phyloP scores from a whole-genome alignment of 2,329 filamentous ascomycete genomes.

The Colletotrichum neosansevieriae region DNA sequence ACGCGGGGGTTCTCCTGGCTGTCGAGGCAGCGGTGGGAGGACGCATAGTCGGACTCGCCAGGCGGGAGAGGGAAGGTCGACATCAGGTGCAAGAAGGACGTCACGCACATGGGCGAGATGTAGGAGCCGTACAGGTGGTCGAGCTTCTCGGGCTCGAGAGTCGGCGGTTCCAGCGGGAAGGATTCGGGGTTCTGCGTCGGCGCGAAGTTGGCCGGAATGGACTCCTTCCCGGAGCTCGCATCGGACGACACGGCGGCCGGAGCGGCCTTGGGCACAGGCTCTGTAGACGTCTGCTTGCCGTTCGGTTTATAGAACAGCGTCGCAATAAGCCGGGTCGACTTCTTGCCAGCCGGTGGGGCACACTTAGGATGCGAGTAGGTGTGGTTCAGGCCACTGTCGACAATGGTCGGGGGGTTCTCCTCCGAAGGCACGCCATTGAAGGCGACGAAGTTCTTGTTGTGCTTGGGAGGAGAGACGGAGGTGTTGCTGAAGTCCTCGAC shows the following conservation, averaged over 20 bases:
- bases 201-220: slow-evolving; percentile 66
- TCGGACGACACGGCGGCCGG: slow-evolving; percentile 46
- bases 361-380: slow-evolving; percentile 74
- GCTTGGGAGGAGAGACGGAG: slow-evolving; percentile 50
- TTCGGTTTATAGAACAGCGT: slow-evolving; percentile 73
- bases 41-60: slow-evolving; percentile 65
- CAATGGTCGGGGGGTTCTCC: slow-evolving; percentile 68
- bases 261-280: not conserved
- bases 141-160: slow-evolving; percentile 67
- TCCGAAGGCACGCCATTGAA: slow-evolving; percentile 73
- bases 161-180: slow-evolving; percentile 71
- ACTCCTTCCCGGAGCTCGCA: slow-evolving; percentile 51
- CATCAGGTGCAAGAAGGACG: slow-evolving; percentile 75
- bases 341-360: slow-evolving; percentile 61
- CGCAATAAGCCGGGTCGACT: slow-evolving; percentile 67
- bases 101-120: slow-evolving; percentile 73
- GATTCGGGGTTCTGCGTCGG: slow-evolving; percentile 69
- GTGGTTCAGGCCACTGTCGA: slow-evolving; percentile 73
- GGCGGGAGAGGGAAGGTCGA: slow-evolving; percentile 69
- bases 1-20: slow-evolving; percentile 69
- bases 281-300: slow-evolving; percentile 38
- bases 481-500: slow-evolving; percentile 65
- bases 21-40: slow-evolving; percentile 75
- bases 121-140: slow-evolving; percentile 76
- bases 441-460: slow-evolving; percentile 54